Base-by-base conservation (phyloP, 139 green algal species). In the Zygnema circumcarinatum region DNA sequence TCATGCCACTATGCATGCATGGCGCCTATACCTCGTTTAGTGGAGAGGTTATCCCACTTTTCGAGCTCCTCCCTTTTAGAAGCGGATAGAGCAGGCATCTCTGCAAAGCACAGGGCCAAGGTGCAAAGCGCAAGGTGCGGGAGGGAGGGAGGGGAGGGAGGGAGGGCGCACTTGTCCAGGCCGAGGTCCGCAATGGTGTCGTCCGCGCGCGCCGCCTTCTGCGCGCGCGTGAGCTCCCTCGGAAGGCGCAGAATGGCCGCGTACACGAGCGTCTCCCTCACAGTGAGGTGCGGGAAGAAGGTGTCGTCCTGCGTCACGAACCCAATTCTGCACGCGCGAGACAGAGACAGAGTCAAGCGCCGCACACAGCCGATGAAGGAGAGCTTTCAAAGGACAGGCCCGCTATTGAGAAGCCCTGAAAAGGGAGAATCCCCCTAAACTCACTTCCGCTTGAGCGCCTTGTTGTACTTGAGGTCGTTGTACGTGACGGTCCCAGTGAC, bases 221-320 rank as follows among this genome's bases (percentile, higher is more conserved):
- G 20, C 35, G 29, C 38, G 7, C 86, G 38, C 52, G 21, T 80
- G 52, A 89, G n/a, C 11, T 85, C 22, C 22, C 35, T 81, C 11
- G 87, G 87, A 1, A 91, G 87, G 0, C 82, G 72, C 56, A 93
- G 76, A 42, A 56, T 29, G 2, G 89, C 89, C 0, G 73, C 62
- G 0, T 92, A 83, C 81, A 76, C 38, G n/a, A 92, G 88, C 0
- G 88, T 92, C 81, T 92, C 89, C 2, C 82, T 29, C 0, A 93
- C 89, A 0, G 93, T 95, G 42, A 95, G 78, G 39, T 92, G 90
- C 29, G 35, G 22, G n/a, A 94, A 94, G 29, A 95, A 81, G 1
- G 92, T 83, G 29, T 95, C 93, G 36, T 95, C 92, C 89, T 93
- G 88, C 1, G 88, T 81, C 75, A 92, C 88, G 33, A 90, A 92